Evolutionary conservation across 2,329 filamentous ascomycete species (phyloP).

Genomic region (Verruconis gallopava): DNA sequence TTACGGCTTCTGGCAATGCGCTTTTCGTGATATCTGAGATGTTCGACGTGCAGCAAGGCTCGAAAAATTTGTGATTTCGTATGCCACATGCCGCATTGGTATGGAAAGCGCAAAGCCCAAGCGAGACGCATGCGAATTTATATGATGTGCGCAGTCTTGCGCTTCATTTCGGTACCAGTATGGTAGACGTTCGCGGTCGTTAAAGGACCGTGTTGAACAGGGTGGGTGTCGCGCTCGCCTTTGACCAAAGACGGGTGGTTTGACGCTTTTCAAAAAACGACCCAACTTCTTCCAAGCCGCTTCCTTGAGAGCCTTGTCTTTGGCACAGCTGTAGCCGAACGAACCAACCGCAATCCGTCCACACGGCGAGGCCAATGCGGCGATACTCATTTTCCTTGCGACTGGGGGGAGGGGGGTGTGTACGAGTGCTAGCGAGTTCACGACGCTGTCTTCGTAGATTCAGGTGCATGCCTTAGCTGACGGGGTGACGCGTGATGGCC

Average conservation of each 20-base stretch:
- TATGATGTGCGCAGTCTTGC: too few relatives aligned
- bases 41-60: too few relatives aligned
- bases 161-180: too few relatives aligned
- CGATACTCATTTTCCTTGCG: conserved; percentile 1
- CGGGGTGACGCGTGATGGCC: neutral
- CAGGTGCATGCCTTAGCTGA: neutral
- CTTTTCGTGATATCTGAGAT: too few relatives aligned
- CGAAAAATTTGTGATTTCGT: too few relatives aligned
- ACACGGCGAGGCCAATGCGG: neutral
- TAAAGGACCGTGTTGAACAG: neutral
- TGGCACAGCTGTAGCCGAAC: neutral
- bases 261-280: neutral
- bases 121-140: too few relatives aligned
- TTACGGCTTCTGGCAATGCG: too few relatives aligned
- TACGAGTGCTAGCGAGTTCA: too few relatives aligned
- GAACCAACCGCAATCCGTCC: neutral
- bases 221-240: neutral
- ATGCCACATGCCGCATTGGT: too few relatives aligned
- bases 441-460: too few relatives aligned
- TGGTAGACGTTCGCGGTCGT: neutral
- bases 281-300: neutral
- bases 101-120: too few relatives aligned
- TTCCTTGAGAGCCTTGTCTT: neutral
- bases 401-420: too few relatives aligned
- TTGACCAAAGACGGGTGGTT: neutral